Conservation (phyloP, 169 alveolate genomes). For the Plasmodium vinckei region DNA sequence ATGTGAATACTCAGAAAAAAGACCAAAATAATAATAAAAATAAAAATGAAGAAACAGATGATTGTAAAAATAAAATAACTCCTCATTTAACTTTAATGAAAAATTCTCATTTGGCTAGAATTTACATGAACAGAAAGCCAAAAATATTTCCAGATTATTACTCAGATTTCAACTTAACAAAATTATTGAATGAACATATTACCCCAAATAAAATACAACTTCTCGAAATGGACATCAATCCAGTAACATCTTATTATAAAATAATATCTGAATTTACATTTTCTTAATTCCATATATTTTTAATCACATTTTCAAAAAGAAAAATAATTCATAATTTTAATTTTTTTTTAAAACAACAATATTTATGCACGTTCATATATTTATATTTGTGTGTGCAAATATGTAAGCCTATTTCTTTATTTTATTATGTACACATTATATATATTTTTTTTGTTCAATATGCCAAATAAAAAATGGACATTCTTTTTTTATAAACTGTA, state of each 20-base stretch:
- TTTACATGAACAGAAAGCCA: conserved; percentile 41
- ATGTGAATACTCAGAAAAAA: background rate
- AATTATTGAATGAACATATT: conserved; percentile 26
- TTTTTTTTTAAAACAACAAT: too few species aligned
- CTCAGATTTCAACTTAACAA: conserved; percentile 48
- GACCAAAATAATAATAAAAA: conserved; percentile 5
- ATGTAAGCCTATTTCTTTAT: too few species aligned
- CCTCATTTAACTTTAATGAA: conserved; percentile 74
- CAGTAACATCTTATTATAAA: conserved; percentile 49
- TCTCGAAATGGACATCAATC: conserved; percentile 47
- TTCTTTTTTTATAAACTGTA: too few species aligned
- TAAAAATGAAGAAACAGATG: background rate
- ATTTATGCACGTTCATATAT: too few species aligned
- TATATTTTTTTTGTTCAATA: too few species aligned
- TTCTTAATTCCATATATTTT: background rate
- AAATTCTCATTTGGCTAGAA: conserved; percentile 38
- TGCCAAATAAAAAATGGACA: too few species aligned
- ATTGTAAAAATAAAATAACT: conserved; percentile 8
- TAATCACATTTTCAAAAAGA: too few species aligned
- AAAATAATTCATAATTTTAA: too few species aligned
- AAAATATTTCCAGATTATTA: conserved; percentile 45
- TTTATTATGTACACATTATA: too few species aligned
- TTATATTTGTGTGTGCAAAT: too few species aligned
- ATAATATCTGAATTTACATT: conserved; percentile 27
- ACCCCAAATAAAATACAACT: conserved; percentile 34